These are phyloP conservation scores for Tritrichomonas musculus DNA, from an alignment of 208 protist genomes.

Conservation along the genomic window DNA sequence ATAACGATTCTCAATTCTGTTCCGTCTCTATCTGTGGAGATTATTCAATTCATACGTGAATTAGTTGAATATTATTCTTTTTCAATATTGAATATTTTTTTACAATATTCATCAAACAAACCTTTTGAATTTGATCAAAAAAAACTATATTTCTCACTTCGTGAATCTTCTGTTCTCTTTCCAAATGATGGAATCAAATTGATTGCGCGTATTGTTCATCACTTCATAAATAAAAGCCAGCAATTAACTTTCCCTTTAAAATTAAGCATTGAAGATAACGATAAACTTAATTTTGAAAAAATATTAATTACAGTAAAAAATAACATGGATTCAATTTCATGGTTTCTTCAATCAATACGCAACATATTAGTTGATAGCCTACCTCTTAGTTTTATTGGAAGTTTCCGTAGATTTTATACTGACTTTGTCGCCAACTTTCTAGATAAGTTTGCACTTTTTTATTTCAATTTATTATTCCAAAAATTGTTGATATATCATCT, in stretches of 20 bases:
- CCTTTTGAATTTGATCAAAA: background rate
- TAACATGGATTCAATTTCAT: background rate
- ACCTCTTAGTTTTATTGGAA: background rate
- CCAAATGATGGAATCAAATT: background rate
- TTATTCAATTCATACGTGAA: background rate
- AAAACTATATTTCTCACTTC: background rate
- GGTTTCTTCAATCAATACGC: background rate
- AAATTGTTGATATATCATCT: background rate
- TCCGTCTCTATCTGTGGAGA: background rate
- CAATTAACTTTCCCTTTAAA: background rate
- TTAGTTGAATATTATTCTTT: background rate
- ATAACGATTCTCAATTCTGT: background rate
- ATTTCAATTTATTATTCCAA: background rate
- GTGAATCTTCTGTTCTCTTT: background rate
- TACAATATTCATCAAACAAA: background rate
- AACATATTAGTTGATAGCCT: background rate
- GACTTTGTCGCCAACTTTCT: background rate
- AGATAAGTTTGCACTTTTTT: background rate
- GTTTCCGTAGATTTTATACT: background rate
- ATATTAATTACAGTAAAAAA: background rate
- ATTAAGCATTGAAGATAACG: too few relatives aligned
- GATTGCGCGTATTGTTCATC: background rate
- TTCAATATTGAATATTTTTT: too few relatives aligned
- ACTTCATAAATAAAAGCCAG: background rate
- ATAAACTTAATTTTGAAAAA: background rate